Evolutionary conservation across 306 rosid species (phyloP).

Genomic region (Benincasa hispida): DNA sequence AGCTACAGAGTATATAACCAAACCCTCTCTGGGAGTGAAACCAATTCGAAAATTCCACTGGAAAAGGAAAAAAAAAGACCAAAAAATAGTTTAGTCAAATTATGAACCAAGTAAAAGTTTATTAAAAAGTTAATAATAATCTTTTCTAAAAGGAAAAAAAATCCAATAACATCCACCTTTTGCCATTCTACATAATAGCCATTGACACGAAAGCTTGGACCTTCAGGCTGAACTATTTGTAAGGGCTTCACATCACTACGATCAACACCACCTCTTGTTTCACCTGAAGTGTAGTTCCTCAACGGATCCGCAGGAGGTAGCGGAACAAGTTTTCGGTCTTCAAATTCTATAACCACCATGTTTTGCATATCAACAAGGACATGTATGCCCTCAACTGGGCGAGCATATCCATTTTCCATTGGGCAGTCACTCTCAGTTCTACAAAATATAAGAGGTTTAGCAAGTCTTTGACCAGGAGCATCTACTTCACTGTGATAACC

Average conservation of each 20-base stretch:
- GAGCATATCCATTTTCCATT: constrained; percentile 93
- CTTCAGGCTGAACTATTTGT: constrained; percentile 78
- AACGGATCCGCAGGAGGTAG: constrained; percentile 92
- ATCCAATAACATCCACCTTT: constrained; percentile 38
- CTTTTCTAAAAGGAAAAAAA: not conserved
- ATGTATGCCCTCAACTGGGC: constrained; percentile 81
- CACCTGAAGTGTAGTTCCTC: constrained; percentile 84
- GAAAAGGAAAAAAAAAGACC: constrained; percentile 10
- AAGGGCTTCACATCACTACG: constrained; percentile 86
- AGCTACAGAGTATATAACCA: constrained; percentile 77
- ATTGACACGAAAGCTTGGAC: constrained; percentile 86
- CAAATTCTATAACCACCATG: constrained; percentile 79
- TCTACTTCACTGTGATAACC: constrained; percentile 77
- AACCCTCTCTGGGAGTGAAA: constrained; percentile 84
- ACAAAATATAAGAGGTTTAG: constrained; percentile 79
- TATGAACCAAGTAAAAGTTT: not conserved
- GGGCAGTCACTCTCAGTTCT: constrained; percentile 93
- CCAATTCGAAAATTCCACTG: constrained; percentile 96
- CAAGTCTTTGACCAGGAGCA: constrained; percentile 76
- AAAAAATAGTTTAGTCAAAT: not conserved
- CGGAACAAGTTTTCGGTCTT: constrained; percentile 82
- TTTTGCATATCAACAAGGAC: constrained; percentile 87
- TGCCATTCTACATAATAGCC: constrained; percentile 86
- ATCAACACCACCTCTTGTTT: constrained; percentile 78
- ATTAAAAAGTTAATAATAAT: not conserved